Conservation (phyloP, 2,329 filamentous ascomycete genomes). For the Microcyclospora tardicrescens region DNA sequence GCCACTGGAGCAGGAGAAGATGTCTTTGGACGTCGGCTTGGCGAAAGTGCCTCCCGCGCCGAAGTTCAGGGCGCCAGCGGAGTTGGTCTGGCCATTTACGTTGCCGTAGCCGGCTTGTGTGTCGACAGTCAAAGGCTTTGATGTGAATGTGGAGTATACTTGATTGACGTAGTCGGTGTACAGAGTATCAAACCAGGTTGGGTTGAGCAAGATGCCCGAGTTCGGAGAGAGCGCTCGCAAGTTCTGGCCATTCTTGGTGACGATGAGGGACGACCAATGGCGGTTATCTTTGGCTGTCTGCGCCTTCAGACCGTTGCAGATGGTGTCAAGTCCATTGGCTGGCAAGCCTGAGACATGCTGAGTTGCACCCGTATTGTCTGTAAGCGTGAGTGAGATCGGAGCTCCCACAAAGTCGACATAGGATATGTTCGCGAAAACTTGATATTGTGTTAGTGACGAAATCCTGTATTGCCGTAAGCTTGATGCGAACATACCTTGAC, state of each 20-base stretch:
- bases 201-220: constrained; percentile 33
- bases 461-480: too few relatives aligned
- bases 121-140: constrained; percentile 42
- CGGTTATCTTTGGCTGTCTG: constrained; percentile 45
- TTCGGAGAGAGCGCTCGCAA: constrained; percentile 33
- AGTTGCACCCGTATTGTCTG: constrained; percentile 24
- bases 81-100: constrained; percentile 26
- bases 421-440: constrained; percentile 35
- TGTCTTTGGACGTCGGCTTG: constrained; percentile 47
- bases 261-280: constrained; percentile 50
- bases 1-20: constrained; percentile 53
- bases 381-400: constrained; percentile 27
- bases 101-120: constrained; percentile 48
- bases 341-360: constrained; percentile 47
- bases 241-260: constrained; percentile 25
- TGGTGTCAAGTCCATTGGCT: constrained; percentile 41
- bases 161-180: constrained; percentile 39
- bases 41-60: constrained; percentile 38
- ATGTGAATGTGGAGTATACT: constrained; percentile 37
- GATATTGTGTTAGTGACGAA: constrained; percentile 6
- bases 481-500: too few relatives aligned
- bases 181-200: constrained; percentile 37
- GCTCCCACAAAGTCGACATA: constrained; percentile 30
- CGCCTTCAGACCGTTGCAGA: constrained; percentile 41
- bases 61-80: constrained; percentile 31